Evolutionary conservation across 306 rosid genomes (phyloP).

Genomic region (Oxytropis ochrocephala): DNA sequence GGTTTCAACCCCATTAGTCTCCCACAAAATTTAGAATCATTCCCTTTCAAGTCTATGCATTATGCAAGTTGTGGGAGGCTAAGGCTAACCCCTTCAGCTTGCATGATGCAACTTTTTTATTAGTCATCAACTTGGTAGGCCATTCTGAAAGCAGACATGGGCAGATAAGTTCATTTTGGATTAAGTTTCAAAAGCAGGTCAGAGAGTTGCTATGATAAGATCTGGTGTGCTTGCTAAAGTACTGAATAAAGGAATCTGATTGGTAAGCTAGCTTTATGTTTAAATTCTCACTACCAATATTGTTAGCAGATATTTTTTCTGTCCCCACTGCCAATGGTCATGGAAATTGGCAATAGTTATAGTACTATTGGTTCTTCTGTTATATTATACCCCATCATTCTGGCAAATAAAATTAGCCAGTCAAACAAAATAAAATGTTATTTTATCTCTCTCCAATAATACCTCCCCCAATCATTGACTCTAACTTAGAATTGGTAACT

Average conservation of each 20-base stretch:
- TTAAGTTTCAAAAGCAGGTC: neutral
- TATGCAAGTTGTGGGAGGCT: no score
- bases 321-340: neutral
- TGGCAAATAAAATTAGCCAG: neutral
- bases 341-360: neutral
- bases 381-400: neutral
- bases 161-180: slow-evolving; percentile 8
- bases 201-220: neutral
- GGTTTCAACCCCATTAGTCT: no score
- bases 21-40: no score
- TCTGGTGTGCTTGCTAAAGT: neutral
- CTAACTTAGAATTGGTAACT: neutral
- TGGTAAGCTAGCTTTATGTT: neutral
- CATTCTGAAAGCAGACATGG: neutral
- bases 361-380: neutral
- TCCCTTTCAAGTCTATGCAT: neutral
- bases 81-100: no score
- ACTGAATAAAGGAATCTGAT: slow-evolving; percentile 6
- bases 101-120: neutral
- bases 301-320: neutral
- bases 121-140: neutral
- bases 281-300: slow-evolving; percentile 2
- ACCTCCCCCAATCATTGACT: slow-evolving; percentile 6
- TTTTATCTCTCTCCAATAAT: neutral
- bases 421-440: neutral